Percentiles rank a stretch among this genome's conserved stretches.
Conservation (phyloP, 495 filamentous ascomycete genomes). For the Delitschia confertaspora region DNA sequence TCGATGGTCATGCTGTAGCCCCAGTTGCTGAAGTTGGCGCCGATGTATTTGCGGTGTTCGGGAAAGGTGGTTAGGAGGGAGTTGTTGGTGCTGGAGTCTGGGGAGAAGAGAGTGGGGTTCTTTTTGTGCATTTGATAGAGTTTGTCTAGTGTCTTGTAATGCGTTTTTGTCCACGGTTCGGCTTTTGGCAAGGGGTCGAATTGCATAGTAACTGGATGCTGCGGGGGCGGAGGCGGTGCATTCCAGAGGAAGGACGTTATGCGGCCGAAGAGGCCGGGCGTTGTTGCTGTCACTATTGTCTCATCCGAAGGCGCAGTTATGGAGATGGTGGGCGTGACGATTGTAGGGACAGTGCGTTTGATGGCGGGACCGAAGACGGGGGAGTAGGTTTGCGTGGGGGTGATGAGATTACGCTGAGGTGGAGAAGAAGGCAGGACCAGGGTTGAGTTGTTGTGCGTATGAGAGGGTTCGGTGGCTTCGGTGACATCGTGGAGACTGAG, state of each 20-base stretch:
- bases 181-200: constrained; percentile 22
- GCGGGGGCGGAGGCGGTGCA: constrained; percentile 7
- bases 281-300: background rate
- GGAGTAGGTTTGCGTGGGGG: background rate
- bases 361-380: background rate
- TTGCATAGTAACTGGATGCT: constrained; percentile 11
- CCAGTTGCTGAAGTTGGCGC: constrained; percentile 20
- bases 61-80: constrained; percentile 17
- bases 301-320: background rate
- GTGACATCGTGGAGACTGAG: constrained; percentile 17
- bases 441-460: background rate
- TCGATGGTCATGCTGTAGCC: constrained; percentile 21
- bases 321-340: background rate
- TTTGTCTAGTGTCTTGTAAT: constrained; percentile 28
- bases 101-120: constrained; percentile 21
- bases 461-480: constrained; percentile 19
- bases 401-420: background rate
- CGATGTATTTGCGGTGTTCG: constrained; percentile 8
- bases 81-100: constrained; percentile 7
- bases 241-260: constrained; percentile 21
- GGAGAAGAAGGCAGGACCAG: constrained; percentile 10
- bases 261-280: constrained; percentile 17
- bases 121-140: constrained; percentile 26
- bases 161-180: constrained; percentile 31
- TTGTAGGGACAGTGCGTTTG: background rate